Percentiles rank a stretch among this genome's conserved stretches.
phyloP scores from a whole-genome alignment of 495 filamentous ascomycete species.

The Neurospora sp. region DNA sequence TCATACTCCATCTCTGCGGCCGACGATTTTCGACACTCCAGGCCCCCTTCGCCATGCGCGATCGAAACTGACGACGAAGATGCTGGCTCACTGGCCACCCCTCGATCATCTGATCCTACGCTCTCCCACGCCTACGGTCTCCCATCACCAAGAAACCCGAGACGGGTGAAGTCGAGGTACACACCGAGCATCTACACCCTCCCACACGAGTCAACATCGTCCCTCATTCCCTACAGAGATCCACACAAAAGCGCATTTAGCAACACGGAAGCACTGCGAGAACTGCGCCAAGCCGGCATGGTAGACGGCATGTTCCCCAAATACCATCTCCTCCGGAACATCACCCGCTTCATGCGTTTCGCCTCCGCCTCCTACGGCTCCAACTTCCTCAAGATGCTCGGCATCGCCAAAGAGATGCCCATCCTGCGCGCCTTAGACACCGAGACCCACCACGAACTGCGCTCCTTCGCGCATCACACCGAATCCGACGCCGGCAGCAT shows the following conservation, averaged over 20 bases:
- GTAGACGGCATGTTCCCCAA: constrained; percentile 57
- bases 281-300: constrained; percentile 44
- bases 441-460: constrained; percentile 53
- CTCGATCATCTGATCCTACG: background rate
- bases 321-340: constrained; percentile 57
- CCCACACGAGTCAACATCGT: constrained; percentile 53
- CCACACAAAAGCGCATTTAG: constrained; percentile 44
- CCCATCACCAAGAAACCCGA: background rate
- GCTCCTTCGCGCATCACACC: constrained; percentile 62
- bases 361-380: constrained; percentile 69
- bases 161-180: constrained; percentile 14
- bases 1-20: constrained; percentile 44
- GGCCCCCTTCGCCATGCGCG: constrained; percentile 4
- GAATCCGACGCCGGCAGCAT: constrained; percentile 57
- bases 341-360: constrained; percentile 66
- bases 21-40: constrained; percentile 21
- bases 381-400: constrained; percentile 59
- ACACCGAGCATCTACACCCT: constrained; percentile 62
- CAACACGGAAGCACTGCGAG: constrained; percentile 43
- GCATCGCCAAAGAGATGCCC: constrained; percentile 44
- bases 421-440: constrained; percentile 31
- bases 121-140: background rate
- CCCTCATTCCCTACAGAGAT: constrained; percentile 48
- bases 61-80: background rate
- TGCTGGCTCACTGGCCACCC: background rate